Base-by-base conservation (phyloP, 2,329 filamentous ascomycete genomes). In the Plectosphaerella plurivora region DNA sequence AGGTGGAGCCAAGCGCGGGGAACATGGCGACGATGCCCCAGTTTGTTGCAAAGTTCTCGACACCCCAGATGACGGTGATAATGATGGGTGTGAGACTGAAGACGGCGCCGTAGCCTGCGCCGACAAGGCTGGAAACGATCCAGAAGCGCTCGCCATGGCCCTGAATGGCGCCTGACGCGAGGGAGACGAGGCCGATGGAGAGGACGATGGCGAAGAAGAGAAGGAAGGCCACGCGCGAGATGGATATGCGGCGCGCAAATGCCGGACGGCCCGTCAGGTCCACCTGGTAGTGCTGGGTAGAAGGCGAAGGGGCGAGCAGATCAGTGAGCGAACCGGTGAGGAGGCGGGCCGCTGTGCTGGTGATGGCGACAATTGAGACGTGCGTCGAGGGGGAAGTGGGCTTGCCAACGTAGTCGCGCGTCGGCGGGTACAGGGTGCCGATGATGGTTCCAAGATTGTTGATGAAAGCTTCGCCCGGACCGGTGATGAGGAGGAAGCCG, bases 21-120 rank as follows among this genome's bases (percentile, higher is more conserved):
- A 93, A 86, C 77, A 95, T 94, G 42, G 92, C 91, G 8, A 97
- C 85, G 55, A 97, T 92, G 10, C 94, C 94, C 85, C 93, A 99
- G 63, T 99, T 97, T 1, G 94, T 99, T 53, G 91, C 94, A 66
- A 99, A 97, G 67, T 97, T 99, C 74, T 97, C 92, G 0, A 96
- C 91, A 24, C 94, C 94, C 94, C 94, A 99, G 45, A 99, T 93
- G 10, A 97, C 91, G n/a, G 87, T 91, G 60, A 97, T 88, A 52
- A 97, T 89, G 58, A 97, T 92, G 2, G 94, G 94, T 0, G 89
- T 88, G 6, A 97, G 79, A 47, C 84, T 88, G 74, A 97, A 99
- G 20, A 92, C 83, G 33, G 92, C 92, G 45, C 94, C 94, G 65
- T 99, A 97, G 45, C 94, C 94, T 1, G 91, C 86, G 7, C 94